Evolutionary conservation across 2,329 filamentous ascomycete species (phyloP), one percentile per base, ranked within the genome.

Genomic region (Botrytis deweyae): DNA sequence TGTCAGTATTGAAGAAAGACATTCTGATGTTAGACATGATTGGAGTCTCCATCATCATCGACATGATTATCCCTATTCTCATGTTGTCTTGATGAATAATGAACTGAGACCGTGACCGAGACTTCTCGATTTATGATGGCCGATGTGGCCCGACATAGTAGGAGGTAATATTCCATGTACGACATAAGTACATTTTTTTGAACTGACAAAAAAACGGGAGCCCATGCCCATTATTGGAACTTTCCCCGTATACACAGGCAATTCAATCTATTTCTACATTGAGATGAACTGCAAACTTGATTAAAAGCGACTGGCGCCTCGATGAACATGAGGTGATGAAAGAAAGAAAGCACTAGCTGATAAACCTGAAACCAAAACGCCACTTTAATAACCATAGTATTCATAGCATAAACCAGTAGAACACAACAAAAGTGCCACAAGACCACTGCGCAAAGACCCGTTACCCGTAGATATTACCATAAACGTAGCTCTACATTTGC

Each of bases 31-130:
- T 44, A 42, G 66, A 58, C 66, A 29, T 68, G 25, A 10, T 58
- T 29, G 40, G 29, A n/a, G 18, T 25, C 46, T 55, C 44, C 65
- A 52, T 55, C 65, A 38, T 55, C 36, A 40, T n/a, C 22, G 49
- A 49, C 25, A 58, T 68, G 66, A 42, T 16, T 58, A 58, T 68
- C 38, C 36, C 38, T 58, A 10, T 58, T 33, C 36, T 40, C 46
- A 25, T 42, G 25, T 44, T 58, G 7, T n/a, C 12, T 18, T 69
- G 66, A 69, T 69, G 49, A 69, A 69, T 33, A 69, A 58, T 33
- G n/a, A 58, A 33, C 66, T 69, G 66, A 69, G 66, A 69, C 66
- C 52, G n/a, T 59, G 66, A 69, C 49, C 66, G 66, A 69, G 49
- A 69, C 66, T 69, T 69, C 66, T 58, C 52, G 66, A 25, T 42